A percentile compares a stretch with the other conserved stretches of the same genome.
Evolutionary conservation across 495 filamentous ascomycete genomes (phyloP).

Genomic region (Chaetomium tenue): DNA sequence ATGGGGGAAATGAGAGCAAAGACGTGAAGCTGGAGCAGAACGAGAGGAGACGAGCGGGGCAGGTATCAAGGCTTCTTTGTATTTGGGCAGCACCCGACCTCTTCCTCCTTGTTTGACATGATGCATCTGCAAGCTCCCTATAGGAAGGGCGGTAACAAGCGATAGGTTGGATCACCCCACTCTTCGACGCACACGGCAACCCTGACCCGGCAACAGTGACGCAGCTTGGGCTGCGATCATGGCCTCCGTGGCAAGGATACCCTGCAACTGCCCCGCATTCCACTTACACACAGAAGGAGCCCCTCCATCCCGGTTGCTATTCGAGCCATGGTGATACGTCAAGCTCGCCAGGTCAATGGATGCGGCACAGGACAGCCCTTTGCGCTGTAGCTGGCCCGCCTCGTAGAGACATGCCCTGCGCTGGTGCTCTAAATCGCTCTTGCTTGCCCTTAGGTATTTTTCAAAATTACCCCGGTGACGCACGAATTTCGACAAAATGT

Average conservation of each 20-base stretch:
- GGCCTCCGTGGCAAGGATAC: background rate
- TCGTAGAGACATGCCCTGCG: too few relatives aligned
- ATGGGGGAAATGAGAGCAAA: background rate
- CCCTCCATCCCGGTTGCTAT: background rate
- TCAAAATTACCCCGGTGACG: too few relatives aligned
- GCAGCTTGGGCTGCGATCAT: conserved; percentile 10
- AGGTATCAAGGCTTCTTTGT: conserved; percentile 11
- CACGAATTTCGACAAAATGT: too few relatives aligned
- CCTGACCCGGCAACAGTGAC: conserved; percentile 22
- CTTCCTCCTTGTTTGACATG: conserved; percentile 6
- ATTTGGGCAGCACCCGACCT: conserved; percentile 3
- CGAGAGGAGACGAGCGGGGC: background rate
- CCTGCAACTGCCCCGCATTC: conserved; percentile 1
- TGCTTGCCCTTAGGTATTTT: too few relatives aligned
- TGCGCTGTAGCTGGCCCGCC: too few relatives aligned
- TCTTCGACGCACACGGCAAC: background rate
- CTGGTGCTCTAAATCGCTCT: too few relatives aligned
- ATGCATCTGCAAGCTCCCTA: conserved; percentile 15
- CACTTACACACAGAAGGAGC: background rate
- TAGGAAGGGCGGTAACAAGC: conserved; percentile 14
- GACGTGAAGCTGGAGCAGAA: background rate
- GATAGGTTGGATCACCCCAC: conserved; percentile 24
- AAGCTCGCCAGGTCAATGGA: background rate
- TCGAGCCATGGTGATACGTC: background rate
- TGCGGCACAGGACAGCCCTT: too few relatives aligned